Base-by-base conservation (phyloP, 805 yeast genomes). In the Tetrapisispora phaffii region DNA sequence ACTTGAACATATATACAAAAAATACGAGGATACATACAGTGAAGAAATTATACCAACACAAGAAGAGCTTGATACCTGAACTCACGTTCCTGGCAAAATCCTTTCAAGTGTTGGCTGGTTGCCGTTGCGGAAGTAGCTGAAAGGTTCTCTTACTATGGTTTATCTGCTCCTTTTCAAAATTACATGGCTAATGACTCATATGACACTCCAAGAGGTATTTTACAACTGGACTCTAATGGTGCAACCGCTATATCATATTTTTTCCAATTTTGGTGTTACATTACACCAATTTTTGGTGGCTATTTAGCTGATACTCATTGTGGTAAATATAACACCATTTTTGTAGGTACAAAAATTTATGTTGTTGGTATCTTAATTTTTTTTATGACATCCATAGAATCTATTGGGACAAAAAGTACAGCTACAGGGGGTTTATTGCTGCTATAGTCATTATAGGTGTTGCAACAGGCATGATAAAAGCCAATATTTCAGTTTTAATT, bases 381-480 rank as follows among this genome's bases (percentile, higher is more conserved):
- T 41, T 79, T 83, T 58, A 69, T 79, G 47, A 83, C 93, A 24
- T 79, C 89, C 7, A 63, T 83, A 43, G 88, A 87, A 22, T 46
- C 62, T 21, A 67, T 73, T n/a, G 71, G 80, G 34, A 67, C 75
- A 31, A 61, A 62, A 22, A 67, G 68, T 20, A 74, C 78, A 23
- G 77, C 85, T 26, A 60, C 78, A 44, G 87, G 80, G 50, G 89
- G 90, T 35, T 76, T 78, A 56, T 67, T 45, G 57, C 60, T 16
- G 50, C 69, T 24, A 63, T 68, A 41, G 48, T 69, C 47, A 58
- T 78, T 43, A 76, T 85, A 54, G 90, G 90, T 53, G 53, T 82
- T 34, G 90, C 87, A 34, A 80, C 93, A 26, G 93, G 93, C 57
- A 82, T 87, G 54, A 85, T 85, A 59, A 85, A 85, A 62, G 72